phyloP scores from a whole-genome alignment of 306 rosid species.

The Glycine tomentella region DNA sequence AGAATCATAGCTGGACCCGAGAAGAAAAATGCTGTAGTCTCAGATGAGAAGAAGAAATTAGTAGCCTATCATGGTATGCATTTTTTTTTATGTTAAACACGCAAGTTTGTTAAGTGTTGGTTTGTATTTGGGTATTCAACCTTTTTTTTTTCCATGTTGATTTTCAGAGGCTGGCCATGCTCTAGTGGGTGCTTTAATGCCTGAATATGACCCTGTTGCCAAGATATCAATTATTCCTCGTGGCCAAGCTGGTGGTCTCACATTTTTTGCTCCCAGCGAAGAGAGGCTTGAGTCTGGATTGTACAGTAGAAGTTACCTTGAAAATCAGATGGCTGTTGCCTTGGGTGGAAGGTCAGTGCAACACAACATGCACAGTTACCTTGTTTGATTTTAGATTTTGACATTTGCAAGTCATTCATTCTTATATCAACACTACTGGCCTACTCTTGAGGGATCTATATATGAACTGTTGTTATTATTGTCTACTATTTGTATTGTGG shows the following conservation, averaged over 20 bases:
- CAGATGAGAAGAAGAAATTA: conserved; percentile 95
- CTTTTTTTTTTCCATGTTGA: not conserved
- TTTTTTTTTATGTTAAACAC: not conserved
- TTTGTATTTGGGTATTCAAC: conserved; percentile 2
- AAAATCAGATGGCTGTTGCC: conserved; percentile 99
- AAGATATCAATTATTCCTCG: conserved; percentile 98
- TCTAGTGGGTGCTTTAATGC: conserved; percentile 64
- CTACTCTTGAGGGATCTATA: not conserved
- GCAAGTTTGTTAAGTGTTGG: not conserved
- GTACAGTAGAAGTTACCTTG: conserved; percentile 99
- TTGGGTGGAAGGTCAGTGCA: conserved; percentile 68
- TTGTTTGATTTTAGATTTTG: conserved; percentile 18
- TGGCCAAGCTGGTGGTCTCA: conserved; percentile 72
- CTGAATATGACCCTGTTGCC: conserved; percentile 77
- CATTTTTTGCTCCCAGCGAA: conserved; percentile 64
- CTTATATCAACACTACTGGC: not conserved
- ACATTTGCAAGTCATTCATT: conserved; percentile 2
- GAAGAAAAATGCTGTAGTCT: conserved; percentile 97
- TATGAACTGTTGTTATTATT: not conserved
- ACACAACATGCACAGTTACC: not conserved
- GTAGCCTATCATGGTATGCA: conserved; percentile 68
- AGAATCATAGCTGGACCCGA: conserved; percentile 99
- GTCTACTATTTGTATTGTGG: not conserved
- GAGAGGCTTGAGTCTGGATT: conserved; percentile 68
- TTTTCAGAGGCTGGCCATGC: conserved; percentile 98